Evolutionary conservation across 139 green algal genomes (phyloP), one percentile per base, ranked within the genome.

Genomic region (Gonium pectorale): DNA sequence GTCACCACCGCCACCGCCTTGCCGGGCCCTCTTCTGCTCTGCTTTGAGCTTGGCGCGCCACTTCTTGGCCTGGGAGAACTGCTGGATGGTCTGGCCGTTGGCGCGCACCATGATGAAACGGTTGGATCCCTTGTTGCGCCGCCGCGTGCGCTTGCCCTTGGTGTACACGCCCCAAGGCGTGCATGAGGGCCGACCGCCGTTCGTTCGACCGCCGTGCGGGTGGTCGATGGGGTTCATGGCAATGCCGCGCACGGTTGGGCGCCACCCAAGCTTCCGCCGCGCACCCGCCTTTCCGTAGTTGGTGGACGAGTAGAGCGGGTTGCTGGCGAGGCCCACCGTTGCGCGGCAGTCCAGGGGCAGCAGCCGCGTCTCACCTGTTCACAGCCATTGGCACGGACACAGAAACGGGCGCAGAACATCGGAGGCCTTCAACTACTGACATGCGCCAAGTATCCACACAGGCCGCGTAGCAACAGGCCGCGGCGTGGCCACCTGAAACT

Each of bases 161-260:
- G 92, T 93, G 29, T 94, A 95, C 68, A 95, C 92, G 67, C 95
- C 96, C 96, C 96, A 98, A 0, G 96, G 96, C 26, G 95, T 96
- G 89, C 85, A 90, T 67, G 89, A 96, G 83, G 90, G 93, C 67
- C 91, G 86, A 3, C 96, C 93, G 24, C 96, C 96, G 83, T 96
- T 96, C 24, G 85, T 93, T 40, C 96, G 92, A 31, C 96, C 96
- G 38, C 95, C 96, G 74, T 97, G 93, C 11, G 97, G 97, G 86
- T 99, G 97, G 79, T 99, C 97, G 41, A 98, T 91, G 8, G 94
- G 91, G 85, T 99, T 99, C 96, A 98, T 99, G 43, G 96, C 96
- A 54, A 98, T 91, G 79, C 96, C 97, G 8, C 97, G 89, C 77
- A 96, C 79, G 54, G 60, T 85, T 17, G 78, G 85, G 22, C 79